Evolutionary conservation across 2,329 filamentous ascomycete genomes (phyloP).

Genomic region (Arthrobotrys entomopaga): DNA sequence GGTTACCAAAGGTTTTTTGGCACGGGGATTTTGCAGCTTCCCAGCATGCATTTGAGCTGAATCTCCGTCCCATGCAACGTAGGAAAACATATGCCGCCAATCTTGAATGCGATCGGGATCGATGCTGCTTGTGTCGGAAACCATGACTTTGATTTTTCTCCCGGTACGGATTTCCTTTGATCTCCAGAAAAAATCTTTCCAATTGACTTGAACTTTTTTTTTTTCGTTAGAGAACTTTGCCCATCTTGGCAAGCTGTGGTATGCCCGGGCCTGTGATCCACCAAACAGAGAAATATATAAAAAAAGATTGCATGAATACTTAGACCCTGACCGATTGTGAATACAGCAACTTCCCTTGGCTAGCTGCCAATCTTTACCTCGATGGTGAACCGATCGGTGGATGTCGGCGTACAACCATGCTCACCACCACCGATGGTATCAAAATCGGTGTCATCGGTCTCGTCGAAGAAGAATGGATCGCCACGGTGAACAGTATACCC

Average conservation of each 20-base stretch:
- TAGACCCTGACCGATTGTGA: not conserved
- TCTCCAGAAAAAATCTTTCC: not conserved
- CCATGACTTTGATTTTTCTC: conserved; percentile 92
- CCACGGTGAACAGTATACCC: conserved; percentile 85
- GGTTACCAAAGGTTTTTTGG: conserved; percentile 77
- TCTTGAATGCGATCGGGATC: conserved; percentile 80
- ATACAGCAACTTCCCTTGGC: conserved; percentile 85
- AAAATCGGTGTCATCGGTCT: conserved; percentile 87
- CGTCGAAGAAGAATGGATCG: conserved; percentile 76
- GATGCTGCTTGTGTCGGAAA: conserved; percentile 75
- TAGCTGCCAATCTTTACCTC: conserved; percentile 83
- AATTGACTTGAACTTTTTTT: not conserved
- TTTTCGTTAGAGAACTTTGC: conserved; percentile 42
- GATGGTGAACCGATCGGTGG: conserved; percentile 77
- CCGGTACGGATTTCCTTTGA: conserved; percentile 72
- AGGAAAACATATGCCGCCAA: conserved; percentile 81
- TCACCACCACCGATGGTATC: conserved; percentile 83
- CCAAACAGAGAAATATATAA: too few species aligned
- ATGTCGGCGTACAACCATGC: conserved; percentile 77
- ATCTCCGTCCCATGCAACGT: not conserved
- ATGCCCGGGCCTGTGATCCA: too few species aligned
- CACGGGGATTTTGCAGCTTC: not conserved
- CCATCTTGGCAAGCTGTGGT: conserved; percentile 67
- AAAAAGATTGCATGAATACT: not conserved
- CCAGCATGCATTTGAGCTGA: too few species aligned